A percentile compares a stretch with the other conserved stretches of the same genome.
Evolutionary conservation across 2,329 filamentous ascomycete genomes (phyloP).

Genomic region (Iodosphaeria phyllophila): DNA sequence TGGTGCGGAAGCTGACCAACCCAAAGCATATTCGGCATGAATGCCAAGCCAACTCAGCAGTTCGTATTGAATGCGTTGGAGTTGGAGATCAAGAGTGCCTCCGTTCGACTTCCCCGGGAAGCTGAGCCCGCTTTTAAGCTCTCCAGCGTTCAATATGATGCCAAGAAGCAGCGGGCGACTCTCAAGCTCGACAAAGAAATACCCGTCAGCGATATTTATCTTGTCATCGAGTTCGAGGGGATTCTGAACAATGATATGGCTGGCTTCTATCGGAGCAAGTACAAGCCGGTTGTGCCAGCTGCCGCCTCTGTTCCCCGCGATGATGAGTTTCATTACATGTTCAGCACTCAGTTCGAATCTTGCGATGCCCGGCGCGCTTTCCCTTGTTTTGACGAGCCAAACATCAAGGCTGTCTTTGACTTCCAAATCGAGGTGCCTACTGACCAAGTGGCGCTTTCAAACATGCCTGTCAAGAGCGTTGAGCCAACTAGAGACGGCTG

Average conservation of each 20-base stretch:
- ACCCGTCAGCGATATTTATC: constrained; percentile 40
- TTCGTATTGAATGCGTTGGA: constrained; percentile 76
- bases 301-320: constrained; percentile 63
- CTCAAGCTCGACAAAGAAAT: constrained; percentile 60
- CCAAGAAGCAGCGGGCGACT: constrained; percentile 65
- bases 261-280: constrained; percentile 86
- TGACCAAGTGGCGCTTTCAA: constrained; percentile 76
- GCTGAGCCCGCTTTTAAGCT: constrained; percentile 37
- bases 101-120: constrained; percentile 40
- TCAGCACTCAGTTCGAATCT: constrained; percentile 95
- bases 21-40: too few species aligned
- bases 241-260: constrained; percentile 82
- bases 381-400: constrained; percentile 96
- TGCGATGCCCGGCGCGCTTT: constrained; percentile 90
- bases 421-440: constrained; percentile 82
- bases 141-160: constrained; percentile 59
- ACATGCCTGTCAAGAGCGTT: constrained; percentile 75
- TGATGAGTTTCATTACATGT: constrained; percentile 50
- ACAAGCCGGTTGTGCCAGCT: constrained; percentile 60
- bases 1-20: too few species aligned
- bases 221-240: constrained; percentile 60
- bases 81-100: constrained; percentile 62
- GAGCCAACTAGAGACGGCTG: constrained; percentile 41
- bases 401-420: constrained; percentile 90
- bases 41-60: constrained; percentile 50